Conservation (phyloP, 495 filamentous ascomycete genomes). For the Aspergillus diversus region DNA sequence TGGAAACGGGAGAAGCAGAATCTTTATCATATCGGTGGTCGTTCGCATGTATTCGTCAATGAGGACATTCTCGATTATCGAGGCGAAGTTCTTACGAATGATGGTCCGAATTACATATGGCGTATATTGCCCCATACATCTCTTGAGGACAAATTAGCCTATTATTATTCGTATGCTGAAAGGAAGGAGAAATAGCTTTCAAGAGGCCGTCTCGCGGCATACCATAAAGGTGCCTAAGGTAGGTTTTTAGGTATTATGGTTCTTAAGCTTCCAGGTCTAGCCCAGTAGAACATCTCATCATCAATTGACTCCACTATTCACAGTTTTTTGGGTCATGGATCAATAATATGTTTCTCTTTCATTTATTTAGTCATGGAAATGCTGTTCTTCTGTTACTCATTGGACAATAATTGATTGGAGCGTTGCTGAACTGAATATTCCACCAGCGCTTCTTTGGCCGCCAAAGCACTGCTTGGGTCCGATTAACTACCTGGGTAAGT, state of each 20-base stretch:
- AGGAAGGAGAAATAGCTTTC: too few relatives aligned
- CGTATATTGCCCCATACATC: too few relatives aligned
- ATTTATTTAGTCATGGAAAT: neutral
- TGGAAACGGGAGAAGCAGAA: too few relatives aligned
- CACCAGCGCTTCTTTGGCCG: too few relatives aligned
- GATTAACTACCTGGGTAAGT: neutral
- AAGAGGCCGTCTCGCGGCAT: too few relatives aligned
- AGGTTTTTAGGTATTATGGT: neutral
- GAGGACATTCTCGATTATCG: too few relatives aligned
- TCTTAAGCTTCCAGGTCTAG: neutral
- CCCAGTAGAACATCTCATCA: neutral
- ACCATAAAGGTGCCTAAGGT: neutral
- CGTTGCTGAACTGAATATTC: neutral
- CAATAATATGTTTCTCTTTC: neutral
- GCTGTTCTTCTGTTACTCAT: neutral
- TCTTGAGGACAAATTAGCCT: neutral
- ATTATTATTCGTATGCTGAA: neutral
- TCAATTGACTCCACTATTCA: neutral
- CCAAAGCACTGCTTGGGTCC: too few relatives aligned
- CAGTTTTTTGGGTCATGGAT: neutral
- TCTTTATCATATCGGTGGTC: too few relatives aligned
- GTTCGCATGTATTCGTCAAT: too few relatives aligned
- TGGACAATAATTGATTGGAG: neutral
- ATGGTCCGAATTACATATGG: too few relatives aligned
- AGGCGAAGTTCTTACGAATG: too few relatives aligned